phyloP scores from a whole-genome alignment of 352 stramenopile genomes.

The Phytophthora meadii region DNA sequence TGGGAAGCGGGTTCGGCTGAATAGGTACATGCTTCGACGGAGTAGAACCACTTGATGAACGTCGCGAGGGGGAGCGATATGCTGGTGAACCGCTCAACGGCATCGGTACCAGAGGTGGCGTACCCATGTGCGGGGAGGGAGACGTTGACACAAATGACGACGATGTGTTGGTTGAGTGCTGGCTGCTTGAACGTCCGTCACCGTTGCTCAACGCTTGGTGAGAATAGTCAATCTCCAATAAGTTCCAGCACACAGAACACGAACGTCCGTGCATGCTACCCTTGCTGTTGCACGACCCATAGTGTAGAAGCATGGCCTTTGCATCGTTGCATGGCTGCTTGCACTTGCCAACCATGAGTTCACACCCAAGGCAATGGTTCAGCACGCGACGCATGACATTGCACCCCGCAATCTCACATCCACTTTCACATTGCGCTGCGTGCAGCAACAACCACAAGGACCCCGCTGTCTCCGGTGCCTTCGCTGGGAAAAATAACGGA shows the following conservation, averaged over 20 bases:
- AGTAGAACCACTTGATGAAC: slow-evolving; percentile 16
- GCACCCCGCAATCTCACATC: slow-evolving; percentile 63
- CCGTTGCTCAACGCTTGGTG: slow-evolving; percentile 57
- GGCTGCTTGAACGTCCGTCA: slow-evolving; percentile 23
- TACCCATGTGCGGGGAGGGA: slow-evolving; percentile 27
- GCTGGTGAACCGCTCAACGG: slow-evolving; percentile 27
- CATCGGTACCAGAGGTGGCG: slow-evolving; percentile 28
- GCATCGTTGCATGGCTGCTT: slow-evolving; percentile 77
- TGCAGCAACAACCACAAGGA: slow-evolving; percentile 81
- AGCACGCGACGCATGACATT: slow-evolving; percentile 77
- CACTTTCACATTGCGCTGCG: slow-evolving; percentile 49
- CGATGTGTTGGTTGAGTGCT: slow-evolving; percentile 26
- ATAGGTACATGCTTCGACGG: slow-evolving; percentile 71
- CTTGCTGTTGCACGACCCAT: slow-evolving; percentile 60
- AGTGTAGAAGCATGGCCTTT: slow-evolving; percentile 80
- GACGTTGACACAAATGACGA: slow-evolving; percentile 33
- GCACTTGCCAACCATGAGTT: slow-evolving; percentile 66
- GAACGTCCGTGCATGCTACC: slow-evolving; percentile 48
- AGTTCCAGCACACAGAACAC: slow-evolving; percentile 67
- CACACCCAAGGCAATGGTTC: slow-evolving; percentile 68
- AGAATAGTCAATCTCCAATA: slow-evolving; percentile 73
- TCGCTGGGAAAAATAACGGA: slow-evolving; percentile 57
- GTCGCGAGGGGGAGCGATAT: slow-evolving; percentile 30
- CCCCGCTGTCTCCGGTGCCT: slow-evolving; percentile 64
- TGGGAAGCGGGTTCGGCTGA: slow-evolving; percentile 81